These are phyloP conservation scores for Polytolypa hystricis DNA, from an alignment of 2,329 filamentous ascomycete species.

Conservation along the genomic window DNA sequence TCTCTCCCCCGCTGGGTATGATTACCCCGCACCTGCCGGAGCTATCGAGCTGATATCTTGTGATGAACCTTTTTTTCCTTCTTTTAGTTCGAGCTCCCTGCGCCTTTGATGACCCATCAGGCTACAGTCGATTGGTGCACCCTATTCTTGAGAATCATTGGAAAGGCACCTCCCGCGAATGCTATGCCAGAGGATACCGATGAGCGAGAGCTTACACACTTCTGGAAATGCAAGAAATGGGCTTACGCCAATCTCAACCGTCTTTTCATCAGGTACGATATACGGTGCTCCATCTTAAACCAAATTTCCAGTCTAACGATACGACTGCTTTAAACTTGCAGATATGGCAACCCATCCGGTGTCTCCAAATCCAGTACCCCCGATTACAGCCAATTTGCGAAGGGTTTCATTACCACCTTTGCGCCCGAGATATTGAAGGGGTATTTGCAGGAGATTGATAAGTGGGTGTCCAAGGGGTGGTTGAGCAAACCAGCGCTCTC, in stretches of 20 bases:
- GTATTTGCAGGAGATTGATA: slow-evolving; percentile 89
- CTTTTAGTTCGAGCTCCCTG: slow-evolving; percentile 78
- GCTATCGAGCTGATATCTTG: no score
- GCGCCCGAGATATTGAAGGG: slow-evolving; percentile 93
- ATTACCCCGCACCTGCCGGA: no score
- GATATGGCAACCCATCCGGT: slow-evolving; percentile 78
- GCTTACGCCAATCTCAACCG: slow-evolving; percentile 95
- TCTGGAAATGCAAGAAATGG: slow-evolving; percentile 99
- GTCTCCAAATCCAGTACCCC: slow-evolving; percentile 63
- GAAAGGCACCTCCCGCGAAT: slow-evolving; percentile 67
- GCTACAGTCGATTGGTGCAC: slow-evolving; percentile 93
- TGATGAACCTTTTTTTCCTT: neutral
- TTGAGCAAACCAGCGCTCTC: slow-evolving; percentile 87
- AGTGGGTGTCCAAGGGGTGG: slow-evolving; percentile 96
- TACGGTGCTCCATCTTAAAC: no score
- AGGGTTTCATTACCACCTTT: slow-evolving; percentile 81
- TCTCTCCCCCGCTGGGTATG: no score
- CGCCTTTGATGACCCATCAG: slow-evolving; percentile 64
- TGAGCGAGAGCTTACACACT: slow-evolving; percentile 87
- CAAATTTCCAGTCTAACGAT: no score
- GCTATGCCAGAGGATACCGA: slow-evolving; percentile 69
- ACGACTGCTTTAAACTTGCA: no score
- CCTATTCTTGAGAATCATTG: slow-evolving; percentile 80
- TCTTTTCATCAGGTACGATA: slow-evolving; percentile 70
- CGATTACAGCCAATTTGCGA: slow-evolving; percentile 71